Conservation (phyloP, 73 alveolate genomes). For the Effrenium voratum region DNA sequence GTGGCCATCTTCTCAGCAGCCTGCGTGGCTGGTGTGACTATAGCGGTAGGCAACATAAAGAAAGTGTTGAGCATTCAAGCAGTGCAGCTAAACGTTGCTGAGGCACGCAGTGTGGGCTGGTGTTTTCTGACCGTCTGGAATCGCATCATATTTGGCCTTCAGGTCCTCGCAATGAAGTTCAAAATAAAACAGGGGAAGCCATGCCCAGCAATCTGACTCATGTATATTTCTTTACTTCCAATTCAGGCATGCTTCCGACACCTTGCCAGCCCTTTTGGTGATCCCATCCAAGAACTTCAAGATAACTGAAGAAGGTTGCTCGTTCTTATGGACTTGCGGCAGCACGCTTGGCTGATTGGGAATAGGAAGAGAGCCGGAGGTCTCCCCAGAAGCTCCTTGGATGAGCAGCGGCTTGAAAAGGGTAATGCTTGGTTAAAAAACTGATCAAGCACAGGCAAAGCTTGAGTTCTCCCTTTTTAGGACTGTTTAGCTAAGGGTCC, state of each 20-base stretch:
- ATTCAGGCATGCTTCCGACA: not conserved
- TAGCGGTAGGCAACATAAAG: not conserved
- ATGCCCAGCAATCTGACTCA: not conserved
- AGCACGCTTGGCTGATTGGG: not conserved
- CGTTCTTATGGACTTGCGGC: not conserved
- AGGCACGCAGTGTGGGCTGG: not conserved
- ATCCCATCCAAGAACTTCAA: not conserved
- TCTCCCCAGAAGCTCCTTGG: too few relatives aligned
- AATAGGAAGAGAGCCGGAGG: not conserved
- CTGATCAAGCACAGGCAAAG: too few relatives aligned
- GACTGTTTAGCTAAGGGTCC: too few relatives aligned
- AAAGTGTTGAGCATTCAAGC: not conserved
- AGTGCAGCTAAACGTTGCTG: not conserved
- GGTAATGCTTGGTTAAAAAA: too few relatives aligned
- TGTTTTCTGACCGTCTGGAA: not conserved
- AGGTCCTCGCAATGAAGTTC: not conserved
- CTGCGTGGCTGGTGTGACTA: not conserved
- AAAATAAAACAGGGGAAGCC: not conserved
- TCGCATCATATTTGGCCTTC: not conserved
- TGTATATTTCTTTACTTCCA: not conserved
- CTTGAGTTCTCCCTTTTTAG: too few relatives aligned
- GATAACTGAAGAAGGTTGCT: not conserved
- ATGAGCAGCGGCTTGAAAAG: too few relatives aligned
- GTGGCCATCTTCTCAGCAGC: not conserved
- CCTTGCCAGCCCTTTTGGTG: not conserved